Evolutionary conservation across 1,139 yeast genomes (phyloP), one percentile per base, ranked within the genome.

Genomic region (Hemisphaericaspora lyxosophila): DNA sequence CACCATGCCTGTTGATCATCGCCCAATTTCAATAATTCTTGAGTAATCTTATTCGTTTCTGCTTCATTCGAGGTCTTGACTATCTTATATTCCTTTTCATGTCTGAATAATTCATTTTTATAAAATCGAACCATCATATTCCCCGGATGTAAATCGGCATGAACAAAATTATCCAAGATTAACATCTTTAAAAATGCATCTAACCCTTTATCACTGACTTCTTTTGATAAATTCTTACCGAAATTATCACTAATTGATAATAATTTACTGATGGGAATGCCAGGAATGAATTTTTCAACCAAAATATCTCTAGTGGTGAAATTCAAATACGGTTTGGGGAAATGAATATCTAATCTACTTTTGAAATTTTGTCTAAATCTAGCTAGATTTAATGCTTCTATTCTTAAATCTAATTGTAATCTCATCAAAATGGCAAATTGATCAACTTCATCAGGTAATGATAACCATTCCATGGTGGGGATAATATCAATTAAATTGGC

Each of bases 391-490:
- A 83, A 67, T 0, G 94, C 95, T 57, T 92, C 98, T 26, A 92
- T 87, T 49, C 97, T 70, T 42, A 92, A 65, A 59, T 92, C 98
- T 43, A 94, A 65, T 59, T 92, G 99, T 37, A 88, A 62, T 35
- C 82, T 78, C 97, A 92, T 92, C 64, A 94, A 75, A 1, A 80
- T 68, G 1, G 88, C 74, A 59, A 92, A 92, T 53, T 89, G 95
- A 30, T 82, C 86, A 2, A 92, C 97, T 59, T 94, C 98, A 45
- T 84, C 95, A 0, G 97, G 98, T 35, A 92, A 66, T 5, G 96
- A 87, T 6, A 92, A 68, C 99, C 99, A 92, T 59, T 92, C 97
- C 96, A 92, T 87, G 0, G 96, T 88, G 1, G 98, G 99, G 2
- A 90, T 68, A 13, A 60, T 48, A 51, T 89, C 81, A 34, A 92